phyloP scores from a whole-genome alignment of 805 yeast species.

The Cyberlindnera nakhonratchasimensis region DNA sequence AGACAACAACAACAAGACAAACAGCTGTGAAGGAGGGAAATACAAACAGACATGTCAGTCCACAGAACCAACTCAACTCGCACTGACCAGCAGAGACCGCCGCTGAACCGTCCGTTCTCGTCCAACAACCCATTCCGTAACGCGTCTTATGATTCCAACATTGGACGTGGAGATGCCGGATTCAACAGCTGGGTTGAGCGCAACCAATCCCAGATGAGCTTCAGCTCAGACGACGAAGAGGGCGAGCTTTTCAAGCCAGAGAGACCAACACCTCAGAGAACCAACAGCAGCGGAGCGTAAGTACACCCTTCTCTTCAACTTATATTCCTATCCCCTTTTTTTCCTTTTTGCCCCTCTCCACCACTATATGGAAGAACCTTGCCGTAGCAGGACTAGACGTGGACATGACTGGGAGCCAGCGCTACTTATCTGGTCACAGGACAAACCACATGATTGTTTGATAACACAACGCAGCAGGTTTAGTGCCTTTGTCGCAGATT shows the following conservation, averaged over 20 bases:
- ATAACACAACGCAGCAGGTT: no score
- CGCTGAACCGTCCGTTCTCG: slow-evolving; percentile 42
- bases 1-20: not conserved
- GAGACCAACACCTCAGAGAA: slow-evolving; percentile 22
- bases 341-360: not conserved
- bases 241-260: slow-evolving; percentile 25
- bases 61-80: slow-evolving; percentile 19
- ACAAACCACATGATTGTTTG: not conserved
- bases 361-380: not conserved
- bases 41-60: slow-evolving; percentile 13
- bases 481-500: not conserved
- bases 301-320: not conserved
- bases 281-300: slow-evolving; percentile 11
- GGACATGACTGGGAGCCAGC: not conserved
- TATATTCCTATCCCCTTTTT: not conserved
- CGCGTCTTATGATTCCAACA: slow-evolving; percentile 33
- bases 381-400: not conserved
- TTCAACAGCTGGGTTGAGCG: slow-evolving; percentile 60
- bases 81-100: slow-evolving; percentile 5
- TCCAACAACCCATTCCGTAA: slow-evolving; percentile 73
- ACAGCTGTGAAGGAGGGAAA: not conserved
- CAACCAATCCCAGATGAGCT: slow-evolving; percentile 37
- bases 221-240: slow-evolving; percentile 41
- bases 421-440: not conserved
- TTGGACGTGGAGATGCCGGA: slow-evolving; percentile 29